A percentile compares a stretch with the other conserved stretches of the same genome.
These are phyloP conservation scores for Monosporascus sp. DNA, from an alignment of 2,329 filamentous ascomycete species.

Conservation along the genomic window DNA sequence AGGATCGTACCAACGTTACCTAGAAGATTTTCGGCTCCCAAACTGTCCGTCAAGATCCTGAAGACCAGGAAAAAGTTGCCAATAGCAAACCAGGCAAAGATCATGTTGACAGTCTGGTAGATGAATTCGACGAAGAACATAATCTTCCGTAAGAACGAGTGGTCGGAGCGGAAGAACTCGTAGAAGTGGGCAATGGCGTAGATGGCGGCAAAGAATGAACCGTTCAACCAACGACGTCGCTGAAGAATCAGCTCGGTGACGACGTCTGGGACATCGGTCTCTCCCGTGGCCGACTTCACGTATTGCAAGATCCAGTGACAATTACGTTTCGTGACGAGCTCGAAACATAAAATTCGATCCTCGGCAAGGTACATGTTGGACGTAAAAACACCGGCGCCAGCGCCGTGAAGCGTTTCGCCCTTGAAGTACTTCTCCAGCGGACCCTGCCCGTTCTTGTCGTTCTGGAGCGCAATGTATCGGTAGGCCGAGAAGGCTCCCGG, in stretches of 20 bases:
- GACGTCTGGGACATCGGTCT: constrained; percentile 92
- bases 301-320: constrained; percentile 98
- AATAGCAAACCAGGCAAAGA: constrained; percentile 98
- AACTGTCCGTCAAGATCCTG: constrained; percentile 86
- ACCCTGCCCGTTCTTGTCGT: constrained; percentile 91
- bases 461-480: constrained; percentile 91
- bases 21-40: constrained; percentile 65
- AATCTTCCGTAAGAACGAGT: constrained; percentile 80
- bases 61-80: constrained; percentile 99
- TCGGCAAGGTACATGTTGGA: constrained; percentile 94
- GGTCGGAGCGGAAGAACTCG: constrained; percentile 90
- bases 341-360: constrained; percentile 93
- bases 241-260: constrained; percentile 95
- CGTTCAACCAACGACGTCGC: constrained; percentile 94
- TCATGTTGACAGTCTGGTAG: constrained; percentile 94
- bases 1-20: constrained; percentile 75
- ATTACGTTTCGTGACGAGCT: constrained; percentile 94
- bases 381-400: constrained; percentile 94
- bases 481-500: constrained; percentile 94
- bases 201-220: constrained; percentile 95
- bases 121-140: constrained; percentile 89
- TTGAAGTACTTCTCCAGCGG: constrained; percentile 98
- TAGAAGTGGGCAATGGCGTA: constrained; percentile 95
- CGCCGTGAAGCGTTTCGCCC: constrained; percentile 92
- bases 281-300: constrained; percentile 93